Evolutionary conservation across 2,329 filamentous ascomycete genomes (phyloP).

Genomic region (Paraconiothyrium brasiliense): DNA sequence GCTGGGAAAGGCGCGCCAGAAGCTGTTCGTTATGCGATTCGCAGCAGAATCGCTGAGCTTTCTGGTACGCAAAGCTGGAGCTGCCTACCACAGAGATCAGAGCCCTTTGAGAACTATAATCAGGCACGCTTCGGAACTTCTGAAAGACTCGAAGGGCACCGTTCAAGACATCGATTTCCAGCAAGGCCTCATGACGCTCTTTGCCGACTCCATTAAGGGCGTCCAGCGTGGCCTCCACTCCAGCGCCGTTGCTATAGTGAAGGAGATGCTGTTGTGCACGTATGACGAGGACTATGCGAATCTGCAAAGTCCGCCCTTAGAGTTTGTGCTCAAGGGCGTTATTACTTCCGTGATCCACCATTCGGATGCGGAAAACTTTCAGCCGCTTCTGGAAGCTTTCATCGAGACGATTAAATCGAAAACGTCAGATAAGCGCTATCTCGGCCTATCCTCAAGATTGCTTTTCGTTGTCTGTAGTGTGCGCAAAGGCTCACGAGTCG

Average conservation of each 20-base stretch:
- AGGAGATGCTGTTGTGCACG: constrained; percentile 57
- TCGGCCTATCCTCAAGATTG: constrained; percentile 54
- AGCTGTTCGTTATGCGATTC: constrained; percentile 88
- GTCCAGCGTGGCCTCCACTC: constrained; percentile 68
- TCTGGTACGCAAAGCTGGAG: constrained; percentile 85
- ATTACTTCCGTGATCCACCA: constrained; percentile 86
- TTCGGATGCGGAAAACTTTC: constrained; percentile 77
- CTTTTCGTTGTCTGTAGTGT: constrained; percentile 78
- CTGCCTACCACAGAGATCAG: constrained; percentile 76
- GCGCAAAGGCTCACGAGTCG: constrained; percentile 79
- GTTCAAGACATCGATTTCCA: constrained; percentile 75
- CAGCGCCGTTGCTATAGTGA: constrained; percentile 63
- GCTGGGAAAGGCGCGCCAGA: constrained; percentile 82
- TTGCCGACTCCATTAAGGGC: constrained; percentile 80
- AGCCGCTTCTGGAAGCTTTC: constrained; percentile 71
- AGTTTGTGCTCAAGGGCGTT: constrained; percentile 76
- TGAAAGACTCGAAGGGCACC: constrained; percentile 64
- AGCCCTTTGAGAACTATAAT: constrained; percentile 76
- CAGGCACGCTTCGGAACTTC: constrained; percentile 74
- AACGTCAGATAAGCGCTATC: constrained; percentile 56
- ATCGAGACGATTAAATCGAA: constrained; percentile 37
- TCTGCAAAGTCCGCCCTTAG: constrained; percentile 60
- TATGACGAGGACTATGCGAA: constrained; percentile 33
- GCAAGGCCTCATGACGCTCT: constrained; percentile 90
- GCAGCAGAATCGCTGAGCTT: constrained; percentile 96